Evolutionary conservation across 116 monocot genomes (phyloP).

Genomic region (Cymodocea nodosa): DNA sequence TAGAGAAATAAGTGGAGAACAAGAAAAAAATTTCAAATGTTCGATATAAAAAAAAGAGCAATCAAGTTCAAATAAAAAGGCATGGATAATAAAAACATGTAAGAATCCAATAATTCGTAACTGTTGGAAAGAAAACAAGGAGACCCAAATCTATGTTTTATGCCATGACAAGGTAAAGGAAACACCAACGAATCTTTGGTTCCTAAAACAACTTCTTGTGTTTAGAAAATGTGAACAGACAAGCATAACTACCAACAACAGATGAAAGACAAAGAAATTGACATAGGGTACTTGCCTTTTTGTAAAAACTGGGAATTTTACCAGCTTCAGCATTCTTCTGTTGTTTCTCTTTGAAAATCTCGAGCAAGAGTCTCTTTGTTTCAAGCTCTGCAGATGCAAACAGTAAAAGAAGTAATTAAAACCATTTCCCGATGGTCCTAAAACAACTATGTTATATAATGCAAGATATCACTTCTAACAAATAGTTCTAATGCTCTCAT

Average conservation of each 20-base stretch:
- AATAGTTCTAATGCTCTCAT: too few relatives aligned
- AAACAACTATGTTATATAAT: not conserved
- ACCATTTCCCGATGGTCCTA: not conserved
- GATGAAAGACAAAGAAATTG: not conserved
- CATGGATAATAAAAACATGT: too few relatives aligned
- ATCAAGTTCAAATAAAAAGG: not conserved
- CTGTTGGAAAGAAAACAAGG: too few relatives aligned
- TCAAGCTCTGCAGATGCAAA: constrained; percentile 64
- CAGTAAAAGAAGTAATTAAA: not conserved
- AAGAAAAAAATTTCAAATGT: too few relatives aligned
- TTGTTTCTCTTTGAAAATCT: constrained; percentile 94
- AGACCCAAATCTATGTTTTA: too few relatives aligned
- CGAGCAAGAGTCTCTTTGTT: constrained; percentile 92
- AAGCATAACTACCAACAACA: not conserved
- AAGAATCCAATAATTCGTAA: too few relatives aligned
- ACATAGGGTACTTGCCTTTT: constrained; percentile 46
- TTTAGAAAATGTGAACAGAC: too few relatives aligned
- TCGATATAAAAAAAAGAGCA: not conserved
- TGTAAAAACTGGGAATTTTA: constrained; percentile 87
- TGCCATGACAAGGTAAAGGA: too few relatives aligned
- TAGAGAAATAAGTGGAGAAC: not conserved
- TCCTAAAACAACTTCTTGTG: too few relatives aligned
- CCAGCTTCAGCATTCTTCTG: constrained; percentile 88
- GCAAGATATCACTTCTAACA: too few relatives aligned
- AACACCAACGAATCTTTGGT: too few relatives aligned